Base-by-base conservation (phyloP, 352 stramenopile species). In the Saprolegnia parasitica region DNA sequence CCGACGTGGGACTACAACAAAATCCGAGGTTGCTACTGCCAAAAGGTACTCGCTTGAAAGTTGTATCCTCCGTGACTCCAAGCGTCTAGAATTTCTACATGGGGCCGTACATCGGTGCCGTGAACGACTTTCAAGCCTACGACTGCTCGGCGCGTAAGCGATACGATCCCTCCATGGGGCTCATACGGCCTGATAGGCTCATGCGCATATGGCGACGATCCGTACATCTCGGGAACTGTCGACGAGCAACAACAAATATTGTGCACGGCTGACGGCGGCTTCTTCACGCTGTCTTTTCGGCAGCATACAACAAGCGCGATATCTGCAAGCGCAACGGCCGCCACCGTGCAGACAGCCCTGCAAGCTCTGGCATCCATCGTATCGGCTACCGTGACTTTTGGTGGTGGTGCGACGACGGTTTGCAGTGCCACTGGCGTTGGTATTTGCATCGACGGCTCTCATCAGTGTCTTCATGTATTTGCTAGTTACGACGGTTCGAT, bases 1-100 rank as follows among this genome's bases (percentile, higher is more conserved):
- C 56, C 76, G 0, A 89, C 82, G 15, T 98, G 91, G 91, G 91
- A 98, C 70, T 79, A 77, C 58, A 78, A 86, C 62, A 86, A 93
- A 55, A 89, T 89, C 57, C 90, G 96, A 64, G 88, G 87, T 47
- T 98, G 92, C 68, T 75, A 87, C 55, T 92, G 84, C 64, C 62
- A 71, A 11, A 9, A 56, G 23, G 47, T 58, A 81, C 23, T 24
- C 35, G 29, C 29, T 47, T 39, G 20, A 5, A 3, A 29, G 20
- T 11, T 20, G 24, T n/a, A 49, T 4, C 20, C 15, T 67, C 10
- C 42, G 4, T n/a, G 42, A 49, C 18, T 49, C 42, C 13, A 49
- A 49, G 1, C 42, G 16, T 23, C 20, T 77, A 76, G 18, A 77
- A 86, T 47, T 77, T 81, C 63, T 92, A 89, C 76, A 80, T 89